Evolutionary conservation across 2,329 filamentous ascomycete genomes (phyloP), one percentile per base, ranked within the genome.

Genomic region (Apiospora koreana): DNA sequence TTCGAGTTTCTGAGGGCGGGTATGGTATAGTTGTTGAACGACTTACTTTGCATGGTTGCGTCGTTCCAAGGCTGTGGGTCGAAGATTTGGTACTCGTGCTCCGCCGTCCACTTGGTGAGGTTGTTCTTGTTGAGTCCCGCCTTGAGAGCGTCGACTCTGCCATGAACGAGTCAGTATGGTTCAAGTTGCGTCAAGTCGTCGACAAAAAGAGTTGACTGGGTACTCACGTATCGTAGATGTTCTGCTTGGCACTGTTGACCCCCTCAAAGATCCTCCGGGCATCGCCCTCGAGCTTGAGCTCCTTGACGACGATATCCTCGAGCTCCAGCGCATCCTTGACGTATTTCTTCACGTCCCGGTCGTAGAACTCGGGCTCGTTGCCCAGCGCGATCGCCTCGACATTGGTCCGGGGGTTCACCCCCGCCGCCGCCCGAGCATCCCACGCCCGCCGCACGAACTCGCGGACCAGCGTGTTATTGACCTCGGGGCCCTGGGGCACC

Each of bases 291-390:
- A 72, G 65, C 21, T 62, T 42, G 23, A 72, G 42, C n/a, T 67
- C 69, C 2, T 72, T 42, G n/a, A 72, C 42, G 16, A 72, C 28
- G 3, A 54, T 41, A 7, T 41, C 23, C 67, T 72, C 42, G 2
- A 67, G 38, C 45, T 68, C 50, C 25, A 66, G 41, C 16, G 71
- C 62, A 8, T 67, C 69, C 18, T 43, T 28, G 67, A 67, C 65
- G 31, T 72, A 72, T 46, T 69, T 50, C 23, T 43, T 21, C 2
- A 35, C 4, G 31, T 58, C 50, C 28, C 38, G 18, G 23, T 31
- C 35, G 42, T 72, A 72, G n/a, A 66, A 68, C 45, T 68, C 68
- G n/a, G 69, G 69, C 62, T 72, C 71, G 23, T 72, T 72, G 2
- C 71, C 71, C 18, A 72, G 21, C 14, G 71, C 69, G 16, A 72